Percentiles rank a stretch among this genome's conserved stretches.
phyloP scores from a whole-genome alignment of 2,329 filamentous ascomycete species.

The Phaeosphaeriaceae sp. region DNA sequence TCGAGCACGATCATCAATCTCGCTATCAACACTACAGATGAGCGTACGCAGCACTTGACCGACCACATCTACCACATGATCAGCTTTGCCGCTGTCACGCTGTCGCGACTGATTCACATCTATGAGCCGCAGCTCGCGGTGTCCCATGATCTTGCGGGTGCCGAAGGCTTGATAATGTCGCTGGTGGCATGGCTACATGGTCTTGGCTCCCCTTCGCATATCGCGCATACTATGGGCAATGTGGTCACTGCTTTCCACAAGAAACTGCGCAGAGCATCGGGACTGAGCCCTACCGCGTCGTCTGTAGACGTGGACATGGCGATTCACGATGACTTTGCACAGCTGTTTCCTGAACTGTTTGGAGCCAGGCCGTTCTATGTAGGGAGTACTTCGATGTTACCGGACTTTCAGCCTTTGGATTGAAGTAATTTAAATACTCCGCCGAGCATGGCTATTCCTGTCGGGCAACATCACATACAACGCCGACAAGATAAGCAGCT shows the following conservation, averaged over 20 bases:
- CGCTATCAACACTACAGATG: constrained; percentile 54
- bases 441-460: constrained; percentile 15
- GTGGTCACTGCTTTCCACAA: constrained; percentile 47
- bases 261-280: constrained; percentile 43
- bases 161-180: constrained; percentile 44
- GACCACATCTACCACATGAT: constrained; percentile 59
- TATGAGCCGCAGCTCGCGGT: constrained; percentile 46
- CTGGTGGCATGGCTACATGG: constrained; percentile 51
- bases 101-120: constrained; percentile 47
- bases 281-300: constrained; percentile 20
- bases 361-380: constrained; percentile 15
- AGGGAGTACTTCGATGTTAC: constrained; percentile 18
- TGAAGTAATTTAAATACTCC: constrained; percentile 9
- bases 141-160: constrained; percentile 40
- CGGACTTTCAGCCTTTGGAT: constrained; percentile 21
- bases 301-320: constrained; percentile 21
- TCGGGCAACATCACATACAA: constrained; percentile 48
- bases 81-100: constrained; percentile 52
- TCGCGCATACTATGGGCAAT: constrained; percentile 50
- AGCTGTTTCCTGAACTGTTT: constrained; percentile 13
- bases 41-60: constrained; percentile 53
- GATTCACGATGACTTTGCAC: constrained; percentile 1
- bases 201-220: constrained; percentile 53
- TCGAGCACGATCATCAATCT: constrained; percentile 51
- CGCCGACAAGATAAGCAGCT: no score